phyloP scores from a whole-genome alignment of 345 rosid species.

The Gossypium rotundifolium region DNA sequence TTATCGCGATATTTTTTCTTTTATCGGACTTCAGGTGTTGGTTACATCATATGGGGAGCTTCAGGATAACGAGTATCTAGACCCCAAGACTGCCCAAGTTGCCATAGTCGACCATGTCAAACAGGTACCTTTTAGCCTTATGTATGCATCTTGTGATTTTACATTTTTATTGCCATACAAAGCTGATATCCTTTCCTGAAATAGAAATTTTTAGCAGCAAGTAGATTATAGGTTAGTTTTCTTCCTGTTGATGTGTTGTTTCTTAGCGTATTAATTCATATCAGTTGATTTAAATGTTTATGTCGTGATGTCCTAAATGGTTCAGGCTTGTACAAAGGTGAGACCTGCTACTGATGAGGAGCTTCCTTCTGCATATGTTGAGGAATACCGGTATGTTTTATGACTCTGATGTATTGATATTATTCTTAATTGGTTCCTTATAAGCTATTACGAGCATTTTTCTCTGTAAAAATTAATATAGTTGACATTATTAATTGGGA shows the following conservation, averaged over 20 bases:
- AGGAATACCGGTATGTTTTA: conserved; percentile 72
- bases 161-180: background rate
- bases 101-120: conserved; percentile 86
- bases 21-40: conserved; percentile 44
- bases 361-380: conserved; percentile 79
- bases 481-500: background rate
- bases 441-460: background rate
- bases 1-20: background rate
- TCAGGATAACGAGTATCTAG: conserved; percentile 61
- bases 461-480: background rate
- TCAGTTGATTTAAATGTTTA: conserved; percentile 8
- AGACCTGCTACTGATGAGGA: conserved; percentile 94
- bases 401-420: background rate
- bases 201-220: background rate
- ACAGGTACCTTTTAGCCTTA: conserved; percentile 49
- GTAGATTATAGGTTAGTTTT: background rate
- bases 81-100: conserved; percentile 90
- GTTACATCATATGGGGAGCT: conserved; percentile 66
- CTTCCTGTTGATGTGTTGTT: background rate
- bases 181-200: background rate
- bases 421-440: background rate
- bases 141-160: background rate
- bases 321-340: conserved; percentile 83
- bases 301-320: conserved; percentile 39
- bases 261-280: background rate